Base-by-base conservation (phyloP, 805 yeast genomes). In the Lipomyces sp. region DNA sequence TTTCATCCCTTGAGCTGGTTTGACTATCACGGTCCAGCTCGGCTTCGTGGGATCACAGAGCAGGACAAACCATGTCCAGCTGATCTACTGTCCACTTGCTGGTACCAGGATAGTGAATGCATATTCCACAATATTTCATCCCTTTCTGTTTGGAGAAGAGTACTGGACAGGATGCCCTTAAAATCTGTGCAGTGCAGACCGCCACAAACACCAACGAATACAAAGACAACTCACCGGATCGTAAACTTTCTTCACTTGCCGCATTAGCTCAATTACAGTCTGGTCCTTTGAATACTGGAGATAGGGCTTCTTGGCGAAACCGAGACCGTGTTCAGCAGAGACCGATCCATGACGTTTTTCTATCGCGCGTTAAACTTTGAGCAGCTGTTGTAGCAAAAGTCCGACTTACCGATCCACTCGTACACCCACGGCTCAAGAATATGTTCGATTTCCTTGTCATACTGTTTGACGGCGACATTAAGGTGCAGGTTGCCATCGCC, bases 401-500 rank as follows among this genome's bases (percentile, higher is more conserved):
- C 24, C 64, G 73, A 75, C 66, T 73, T 70, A 35, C 72, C 69
- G 63, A 95, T 90, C 89, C 93, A 93, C 80, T 95, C 97, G 76
- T 92, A 95, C 37, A 95, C 95, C 79, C 90, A 95, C 57, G 99
- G 99, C 78, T 95, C 99, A 69, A 95, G 83, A 1, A 84, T 85
- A 63, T 84, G 80, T 79, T 95, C 98, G 63, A 95, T 90, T 34
- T 83, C 85, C 76, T 90, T 88, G 69, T 83, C 83, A 79, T 95
- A 95, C 74, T 86, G 84, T 77, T 97, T 86, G 18, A 92, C 97
- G 54, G 96, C 89, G 60, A 95, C 96, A 76, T 95, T 95, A 75
- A 95, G 85, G 78, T 95, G 99, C 74, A 95, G 81, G 79, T 95
- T 95, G 62, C 99, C 98, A 76, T 95, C 99, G 64, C 99, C 99